phyloP scores from a whole-genome alignment of 2,329 filamentous ascomycete species.

The Ophiostoma perfectum region DNA sequence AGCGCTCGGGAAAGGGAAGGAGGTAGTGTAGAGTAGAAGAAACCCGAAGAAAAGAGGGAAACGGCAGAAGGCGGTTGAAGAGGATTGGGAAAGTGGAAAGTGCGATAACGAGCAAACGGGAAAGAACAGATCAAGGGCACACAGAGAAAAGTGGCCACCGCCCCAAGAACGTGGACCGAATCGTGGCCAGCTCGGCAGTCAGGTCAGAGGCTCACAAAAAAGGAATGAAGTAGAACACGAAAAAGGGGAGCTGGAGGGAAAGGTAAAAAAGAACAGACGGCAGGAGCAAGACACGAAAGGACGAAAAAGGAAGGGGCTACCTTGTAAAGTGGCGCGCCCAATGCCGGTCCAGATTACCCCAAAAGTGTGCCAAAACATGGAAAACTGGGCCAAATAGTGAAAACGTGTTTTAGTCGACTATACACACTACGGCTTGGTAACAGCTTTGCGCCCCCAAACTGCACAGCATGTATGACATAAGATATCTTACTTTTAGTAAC shows the following conservation, averaged over 20 bases:
- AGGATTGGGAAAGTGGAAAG: not conserved
- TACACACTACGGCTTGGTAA: not conserved
- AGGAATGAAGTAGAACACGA: not conserved
- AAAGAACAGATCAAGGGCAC: not conserved
- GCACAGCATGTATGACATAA: too few relatives aligned
- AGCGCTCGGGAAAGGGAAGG: conserved; percentile 9
- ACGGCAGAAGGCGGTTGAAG: not conserved
- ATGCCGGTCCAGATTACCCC: conserved; percentile 1
- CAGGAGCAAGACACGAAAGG: conserved; percentile 4
- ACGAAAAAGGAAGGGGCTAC: conserved; percentile 12
- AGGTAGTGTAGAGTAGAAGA: not conserved
- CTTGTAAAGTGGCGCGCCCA: conserved; percentile 10
- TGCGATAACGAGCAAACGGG: not conserved
- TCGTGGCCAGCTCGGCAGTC: conserved; percentile 22
- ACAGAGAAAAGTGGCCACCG: conserved; percentile 1
- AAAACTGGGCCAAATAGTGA: not conserved
- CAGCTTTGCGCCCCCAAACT: too few relatives aligned
- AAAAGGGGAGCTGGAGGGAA: not conserved
- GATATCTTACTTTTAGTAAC: too few relatives aligned
- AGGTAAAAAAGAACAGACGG: not conserved
- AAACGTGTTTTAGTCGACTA: not conserved
- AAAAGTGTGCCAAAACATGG: not conserved
- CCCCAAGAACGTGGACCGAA: conserved; percentile 11
- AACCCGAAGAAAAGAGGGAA: not conserved
- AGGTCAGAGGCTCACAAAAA: not conserved